Evolutionary conservation across 2,329 filamentous ascomycete species (phyloP).

Genomic region (Pestalotiopsis sp.): DNA sequence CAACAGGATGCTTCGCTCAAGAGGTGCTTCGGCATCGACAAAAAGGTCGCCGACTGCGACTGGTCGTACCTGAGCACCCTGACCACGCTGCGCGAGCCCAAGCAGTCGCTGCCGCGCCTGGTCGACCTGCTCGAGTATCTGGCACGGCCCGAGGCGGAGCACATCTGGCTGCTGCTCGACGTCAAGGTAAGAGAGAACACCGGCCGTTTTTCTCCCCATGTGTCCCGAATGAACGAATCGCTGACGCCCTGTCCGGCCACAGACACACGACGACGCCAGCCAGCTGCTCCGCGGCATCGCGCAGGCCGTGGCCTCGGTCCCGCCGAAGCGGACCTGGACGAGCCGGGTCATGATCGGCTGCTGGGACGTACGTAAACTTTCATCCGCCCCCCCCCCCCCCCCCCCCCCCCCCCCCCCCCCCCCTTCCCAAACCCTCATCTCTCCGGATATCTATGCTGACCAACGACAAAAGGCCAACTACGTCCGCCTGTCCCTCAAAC

Average conservation of each 20-base stretch:
- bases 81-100: slow-evolving; percentile 67
- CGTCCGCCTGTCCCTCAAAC: slow-evolving; percentile 62
- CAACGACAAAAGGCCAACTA: slow-evolving; percentile 58
- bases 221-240: neutral
- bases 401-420: too few relatives aligned
- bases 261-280: slow-evolving; percentile 72
- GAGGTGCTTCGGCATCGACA: slow-evolving; percentile 78
- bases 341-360: slow-evolving; percentile 77
- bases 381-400: too few relatives aligned
- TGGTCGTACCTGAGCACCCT: slow-evolving; percentile 75
- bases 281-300: slow-evolving; percentile 73
- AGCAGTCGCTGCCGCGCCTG: slow-evolving; percentile 74
- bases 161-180: slow-evolving; percentile 83
- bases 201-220: neutral
- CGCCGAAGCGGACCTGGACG: slow-evolving; percentile 63
- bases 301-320: slow-evolving; percentile 60
- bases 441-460: neutral
- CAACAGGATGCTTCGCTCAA: slow-evolving; percentile 73
- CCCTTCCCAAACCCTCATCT: slow-evolving; percentile 8
- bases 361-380: slow-evolving; percentile 65
- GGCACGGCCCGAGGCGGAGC: slow-evolving; percentile 61
- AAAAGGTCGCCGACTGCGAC: slow-evolving; percentile 73
- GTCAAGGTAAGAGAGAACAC: slow-evolving; percentile 68
- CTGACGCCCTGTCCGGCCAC: neutral
- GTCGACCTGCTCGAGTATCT: slow-evolving; percentile 76